Evolutionary conservation across 192 early-diverging fungal genomes (phyloP), one percentile per base, ranked within the genome.

Genomic region (Dissophora ornata): DNA sequence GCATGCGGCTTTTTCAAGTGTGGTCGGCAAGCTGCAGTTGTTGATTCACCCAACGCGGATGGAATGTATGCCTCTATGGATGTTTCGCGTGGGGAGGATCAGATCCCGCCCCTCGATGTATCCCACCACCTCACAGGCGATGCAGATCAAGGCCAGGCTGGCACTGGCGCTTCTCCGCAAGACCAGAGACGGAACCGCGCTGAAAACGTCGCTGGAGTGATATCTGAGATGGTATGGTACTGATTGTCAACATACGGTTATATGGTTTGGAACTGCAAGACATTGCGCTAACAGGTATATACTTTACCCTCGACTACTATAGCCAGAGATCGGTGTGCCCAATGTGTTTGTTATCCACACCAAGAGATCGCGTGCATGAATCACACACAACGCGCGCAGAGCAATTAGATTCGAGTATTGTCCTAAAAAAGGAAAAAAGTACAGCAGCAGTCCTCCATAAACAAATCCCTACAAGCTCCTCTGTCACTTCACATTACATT

Each of bases 1-100:
- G 71, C 66, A 45, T 91, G 90, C 57, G 89, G 90, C 6, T 91
- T 89, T 56, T 91, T 88, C 58, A 80, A 80, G 41, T 91, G 89
- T 45, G 44, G 80, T 4, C 58, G 57, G 24, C 32, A 62, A 50
- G 48, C 57, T 29, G n/a, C 21, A 30, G 24, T 19, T 29, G 26
- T 15, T 1, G 29, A 45, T 50, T 28, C 57, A 21, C 36, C 63
- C 1, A 32, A 57, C 12, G 34, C 41, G 28, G 32, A 30, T 80
- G 32, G 50, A 48, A n/a, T 57, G 34, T 22, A 50, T 24, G 29
- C 44, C 42, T 40, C 18, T 25, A 33, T 45, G 19, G 33, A 55
- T 21, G 36, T 29, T 38, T 13, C 36, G 36, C 36, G 7, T 18
- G 40, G 11, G 22, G 59, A 47, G 12, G 56, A 34, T 0, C 45